Base-by-base conservation (phyloP, 352 stramenopile species). In the Phytophthora niederhauseri region DNA sequence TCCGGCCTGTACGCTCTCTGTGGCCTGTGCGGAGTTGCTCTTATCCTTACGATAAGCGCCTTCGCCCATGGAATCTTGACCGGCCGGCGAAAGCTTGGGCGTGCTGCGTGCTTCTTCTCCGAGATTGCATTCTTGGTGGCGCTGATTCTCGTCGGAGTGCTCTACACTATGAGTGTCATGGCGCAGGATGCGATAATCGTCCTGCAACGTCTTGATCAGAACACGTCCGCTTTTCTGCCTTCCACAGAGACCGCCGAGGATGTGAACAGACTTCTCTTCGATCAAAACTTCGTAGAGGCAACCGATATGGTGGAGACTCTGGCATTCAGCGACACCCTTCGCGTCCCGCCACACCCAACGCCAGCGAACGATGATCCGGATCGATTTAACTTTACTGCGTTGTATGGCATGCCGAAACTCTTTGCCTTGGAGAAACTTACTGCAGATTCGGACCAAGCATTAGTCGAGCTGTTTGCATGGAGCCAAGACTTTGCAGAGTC, bases 281-380 rank as follows among this genome's bases (percentile, higher is more conserved):
- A 86, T 55, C 50, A 60, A 7, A 92, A 75, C 24, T 60, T 94
- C 8, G 61, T 91, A 2, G 57, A 80, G 8, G 57, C 61, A 2
- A 76, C 58, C 6, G 28, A n/a, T 1, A 77, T 82, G 66, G 62
- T 63, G 4, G 45, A 64, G n/a, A 75, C 70, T 1, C 54, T 94
- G 4, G 75, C 71, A n/a, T 91, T 91, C 61, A 72, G 77, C 1
- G 85, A 92, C 19, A 84, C 82, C 5, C 74, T 94, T 17, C 84
- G 76, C 0, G 75, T 91, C 24, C 85, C 84, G 8, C 84, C 85
- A 1, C 70, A 91, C 30, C 80, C 85, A 11, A 92, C 81, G 6
- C 70, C 81, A 20, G 51, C 55, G 3, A 72, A 74, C 5, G 79
- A 89, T 59, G 20, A 70, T 5, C 80, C 84, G 0, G 22, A 50